Conservation (phyloP, 2,329 filamentous ascomycete species). For the Magnaporthales sp. region DNA sequence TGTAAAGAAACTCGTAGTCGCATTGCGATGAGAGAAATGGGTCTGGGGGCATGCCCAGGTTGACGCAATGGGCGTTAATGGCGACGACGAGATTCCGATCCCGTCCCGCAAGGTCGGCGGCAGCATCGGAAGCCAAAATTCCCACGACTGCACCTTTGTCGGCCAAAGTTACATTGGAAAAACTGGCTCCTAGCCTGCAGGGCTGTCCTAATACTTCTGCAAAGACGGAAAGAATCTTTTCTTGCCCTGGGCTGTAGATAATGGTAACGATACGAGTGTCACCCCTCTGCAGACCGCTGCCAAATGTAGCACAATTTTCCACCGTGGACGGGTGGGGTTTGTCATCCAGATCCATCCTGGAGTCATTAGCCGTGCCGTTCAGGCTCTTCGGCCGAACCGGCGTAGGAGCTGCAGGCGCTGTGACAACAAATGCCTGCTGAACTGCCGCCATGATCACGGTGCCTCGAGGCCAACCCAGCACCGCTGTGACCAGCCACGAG, state of each 20-base stretch:
- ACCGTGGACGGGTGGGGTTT: conserved; percentile 14
- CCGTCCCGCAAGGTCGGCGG: conserved; percentile 47
- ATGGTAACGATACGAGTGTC: conserved; percentile 55
- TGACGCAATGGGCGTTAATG: conserved; percentile 71
- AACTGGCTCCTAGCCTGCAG: conserved; percentile 47
- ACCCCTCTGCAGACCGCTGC: conserved; percentile 38
- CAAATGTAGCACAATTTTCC: conserved; percentile 30
- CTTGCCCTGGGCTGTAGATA: conserved; percentile 62
- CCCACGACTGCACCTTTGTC: conserved; percentile 61
- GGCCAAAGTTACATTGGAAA: conserved; percentile 43
- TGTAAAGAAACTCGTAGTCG: conserved; percentile 84
- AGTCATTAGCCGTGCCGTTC: conserved; percentile 12
- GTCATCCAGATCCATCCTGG: conserved; percentile 29
- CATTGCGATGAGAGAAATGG: conserved; percentile 55
- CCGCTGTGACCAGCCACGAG: not conserved
- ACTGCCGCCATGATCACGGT: conserved; percentile 13
- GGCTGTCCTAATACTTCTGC: conserved; percentile 74
- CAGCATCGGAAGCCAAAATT: conserved; percentile 48
- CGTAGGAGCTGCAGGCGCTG: conserved; percentile 14
- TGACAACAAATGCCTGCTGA: conserved; percentile 14
- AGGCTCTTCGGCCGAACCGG: conserved; percentile 17
- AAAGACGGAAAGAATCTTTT: conserved; percentile 65
- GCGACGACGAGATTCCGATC: conserved; percentile 52
- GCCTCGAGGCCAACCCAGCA: not conserved
- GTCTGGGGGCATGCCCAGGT: conserved; percentile 61